phyloP scores from a whole-genome alignment of 1,284 basidiomycete genomes.

The Tetrapyrgos nigripes region DNA sequence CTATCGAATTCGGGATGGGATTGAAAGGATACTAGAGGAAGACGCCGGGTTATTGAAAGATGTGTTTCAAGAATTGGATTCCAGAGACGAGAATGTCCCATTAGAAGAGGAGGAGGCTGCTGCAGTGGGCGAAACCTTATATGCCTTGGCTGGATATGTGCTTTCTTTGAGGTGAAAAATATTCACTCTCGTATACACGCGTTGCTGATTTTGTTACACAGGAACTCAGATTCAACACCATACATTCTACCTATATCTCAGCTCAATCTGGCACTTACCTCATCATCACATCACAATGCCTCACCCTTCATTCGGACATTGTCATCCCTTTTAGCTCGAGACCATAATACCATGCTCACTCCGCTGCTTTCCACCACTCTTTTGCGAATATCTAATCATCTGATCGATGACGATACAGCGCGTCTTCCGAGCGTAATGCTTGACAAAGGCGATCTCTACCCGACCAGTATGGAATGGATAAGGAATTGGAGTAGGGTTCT shows the following conservation, averaged over 20 bases:
- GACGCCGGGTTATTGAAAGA: constrained; percentile 72
- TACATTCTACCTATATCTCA: constrained; percentile 57
- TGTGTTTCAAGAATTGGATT: constrained; percentile 73
- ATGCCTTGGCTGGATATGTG: constrained; percentile 63
- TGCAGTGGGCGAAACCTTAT: constrained; percentile 65
- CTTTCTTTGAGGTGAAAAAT: constrained; percentile 47
- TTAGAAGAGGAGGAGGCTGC: constrained; percentile 71
- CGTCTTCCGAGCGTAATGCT: constrained; percentile 64
- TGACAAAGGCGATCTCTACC: constrained; percentile 69
- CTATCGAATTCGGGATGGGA: constrained; percentile 35
- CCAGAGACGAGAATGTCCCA: constrained; percentile 51
- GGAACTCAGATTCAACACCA: constrained; percentile 58
- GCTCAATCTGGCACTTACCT: constrained; percentile 30
- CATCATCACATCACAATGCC: constrained; percentile 47
- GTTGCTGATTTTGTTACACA: constrained; percentile 30
- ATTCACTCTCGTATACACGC: constrained; percentile 24
- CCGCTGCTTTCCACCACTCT: constrained; percentile 69
- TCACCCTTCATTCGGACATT: constrained; percentile 65
- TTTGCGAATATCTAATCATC: constrained; percentile 54
- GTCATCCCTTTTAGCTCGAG: constrained; percentile 64
- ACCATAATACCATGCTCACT: constrained; percentile 59
- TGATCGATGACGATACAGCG: constrained; percentile 59
- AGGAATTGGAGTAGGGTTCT: constrained; percentile 66
- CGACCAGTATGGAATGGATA: constrained; percentile 73
- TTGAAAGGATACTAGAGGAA: constrained; percentile 71